Evolutionary conservation across 208 protist species (phyloP), one percentile per base, ranked within the genome.

Genomic region (Crithidia brevicula): DNA sequence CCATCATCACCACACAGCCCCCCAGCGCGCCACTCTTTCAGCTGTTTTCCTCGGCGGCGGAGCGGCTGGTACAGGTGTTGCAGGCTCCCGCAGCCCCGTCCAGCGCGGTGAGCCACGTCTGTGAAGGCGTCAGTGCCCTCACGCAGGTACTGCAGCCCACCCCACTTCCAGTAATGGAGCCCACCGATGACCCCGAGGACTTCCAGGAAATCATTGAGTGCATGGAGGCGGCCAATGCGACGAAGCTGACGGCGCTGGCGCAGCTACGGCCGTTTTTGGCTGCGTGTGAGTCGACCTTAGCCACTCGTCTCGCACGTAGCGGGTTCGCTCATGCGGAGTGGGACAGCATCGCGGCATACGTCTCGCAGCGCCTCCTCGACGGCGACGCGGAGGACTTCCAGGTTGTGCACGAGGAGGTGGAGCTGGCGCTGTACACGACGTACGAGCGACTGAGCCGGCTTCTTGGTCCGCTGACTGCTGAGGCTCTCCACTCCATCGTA

Each of bases 131-230:
- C 53, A 81, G 74, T 34, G 85, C 77, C 28, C 72, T 95, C 11
- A 76, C 85, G 23, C 86, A 95, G 73, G 81, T 74, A n/a, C 73
- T 96, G 47, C 68, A 67, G 53, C 83, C 81, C 11, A 15, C 68
- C 3, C 69, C 83, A 18, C 31, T 93, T 4, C 87, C 87, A 6
- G 61, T 36, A 28, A 89, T 88, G 79, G 88, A 90, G 51, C 40
- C 67, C 1, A 82, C 73, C 11, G 90, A 96, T 51, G 82, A 91
- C 51, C 79, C 77, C 0, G 85, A 90, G n/a, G 89, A 95, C 67
- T 93, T 83, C 38, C 67, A 49, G 9, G 57, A 71, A 11, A 61
- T 92, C 16, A 49, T 66, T 6, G 67, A 65, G 23, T 42, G 31
- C 31, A 61, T 67, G 38, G 22, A 23, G 18, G 40, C 16, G 4